Evolutionary conservation across 169 alveolate genomes (phyloP).

Genomic region (Plasmodium vivax): DNA sequence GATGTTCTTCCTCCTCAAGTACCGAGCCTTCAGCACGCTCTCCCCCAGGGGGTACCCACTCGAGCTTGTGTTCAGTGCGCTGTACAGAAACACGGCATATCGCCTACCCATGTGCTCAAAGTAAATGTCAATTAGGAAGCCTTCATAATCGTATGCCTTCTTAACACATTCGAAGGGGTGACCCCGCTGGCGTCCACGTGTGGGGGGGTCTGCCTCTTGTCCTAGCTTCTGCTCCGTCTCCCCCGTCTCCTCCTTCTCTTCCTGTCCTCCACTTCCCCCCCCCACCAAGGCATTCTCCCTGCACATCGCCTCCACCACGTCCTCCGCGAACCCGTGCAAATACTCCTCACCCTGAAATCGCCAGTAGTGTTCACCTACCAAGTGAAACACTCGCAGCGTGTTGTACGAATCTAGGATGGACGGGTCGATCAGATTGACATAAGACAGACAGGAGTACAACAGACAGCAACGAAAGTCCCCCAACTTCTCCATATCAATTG

Average conservation of each 20-base stretch:
- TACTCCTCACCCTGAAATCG: constrained; percentile 14
- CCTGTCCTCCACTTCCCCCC: neutral
- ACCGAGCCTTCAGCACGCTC: constrained; percentile 52
- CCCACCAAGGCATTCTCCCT: constrained; percentile 8
- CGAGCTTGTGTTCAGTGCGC: constrained; percentile 50
- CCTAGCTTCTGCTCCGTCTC: no score
- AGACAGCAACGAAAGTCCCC: constrained; percentile 52
- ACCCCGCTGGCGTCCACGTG: neutral
- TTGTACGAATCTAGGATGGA: constrained; percentile 59
- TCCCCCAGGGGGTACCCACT: constrained; percentile 68
- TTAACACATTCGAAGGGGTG: constrained; percentile 17
- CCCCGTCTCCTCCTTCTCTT: no score
- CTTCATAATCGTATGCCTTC: constrained; percentile 69
- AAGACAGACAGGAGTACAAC: constrained; percentile 53
- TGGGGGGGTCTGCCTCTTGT: neutral
- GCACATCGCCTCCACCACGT: constrained; percentile 7
- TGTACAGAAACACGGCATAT: constrained; percentile 54
- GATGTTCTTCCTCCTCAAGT: constrained; percentile 23
- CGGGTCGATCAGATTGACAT: constrained; percentile 52
- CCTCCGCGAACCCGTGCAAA: constrained; percentile 49
- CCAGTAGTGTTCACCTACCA: constrained; percentile 42
- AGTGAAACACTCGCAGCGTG: constrained; percentile 51
- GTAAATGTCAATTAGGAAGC: constrained; percentile 60
- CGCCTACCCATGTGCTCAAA: constrained; percentile 32
- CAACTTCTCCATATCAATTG: constrained; percentile 43